Evolutionary conservation across 2,329 filamentous ascomycete species (phyloP).

Genomic region (Fusarium algeriense): DNA sequence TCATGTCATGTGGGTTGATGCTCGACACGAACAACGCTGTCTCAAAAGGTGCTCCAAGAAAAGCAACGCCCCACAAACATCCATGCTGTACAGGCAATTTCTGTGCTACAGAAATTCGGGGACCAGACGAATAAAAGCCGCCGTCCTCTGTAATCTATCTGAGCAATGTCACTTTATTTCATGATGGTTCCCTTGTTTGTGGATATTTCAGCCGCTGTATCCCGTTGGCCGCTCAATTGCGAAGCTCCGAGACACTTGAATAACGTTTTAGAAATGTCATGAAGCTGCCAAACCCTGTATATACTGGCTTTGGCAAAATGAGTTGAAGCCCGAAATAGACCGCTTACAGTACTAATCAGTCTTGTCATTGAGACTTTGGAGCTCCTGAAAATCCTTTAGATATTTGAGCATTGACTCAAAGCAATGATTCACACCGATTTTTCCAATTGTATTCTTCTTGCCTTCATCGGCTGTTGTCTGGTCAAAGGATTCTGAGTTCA

Average conservation of each 20-base stretch:
- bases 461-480: too few relatives aligned
- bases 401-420: too few relatives aligned
- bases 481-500: background rate
- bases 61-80: slow-evolving; percentile 23
- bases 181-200: slow-evolving; percentile 9
- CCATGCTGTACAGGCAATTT: slow-evolving; percentile 21
- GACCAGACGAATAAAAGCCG: slow-evolving; percentile 28
- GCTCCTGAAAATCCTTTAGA: background rate
- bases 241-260: background rate
- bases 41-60: slow-evolving; percentile 16
- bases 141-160: background rate
- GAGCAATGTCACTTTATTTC: slow-evolving; percentile 8
- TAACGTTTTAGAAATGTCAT: background rate
- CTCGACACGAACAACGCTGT: slow-evolving; percentile 34
- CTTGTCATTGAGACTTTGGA: background rate
- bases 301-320: background rate
- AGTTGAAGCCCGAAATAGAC: background rate
- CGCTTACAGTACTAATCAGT: background rate
- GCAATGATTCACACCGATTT: too few relatives aligned
- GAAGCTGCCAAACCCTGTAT: background rate
- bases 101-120: slow-evolving; percentile 26
- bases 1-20: slow-evolving; percentile 21
- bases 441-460: too few relatives aligned
- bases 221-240: slow-evolving; percentile 6
- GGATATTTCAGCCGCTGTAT: background rate